Evolutionary conservation across 108 stramenopile genomes (phyloP), one percentile per base, ranked within the genome.

Genomic region (Pseudonitzschia multiseries): DNA sequence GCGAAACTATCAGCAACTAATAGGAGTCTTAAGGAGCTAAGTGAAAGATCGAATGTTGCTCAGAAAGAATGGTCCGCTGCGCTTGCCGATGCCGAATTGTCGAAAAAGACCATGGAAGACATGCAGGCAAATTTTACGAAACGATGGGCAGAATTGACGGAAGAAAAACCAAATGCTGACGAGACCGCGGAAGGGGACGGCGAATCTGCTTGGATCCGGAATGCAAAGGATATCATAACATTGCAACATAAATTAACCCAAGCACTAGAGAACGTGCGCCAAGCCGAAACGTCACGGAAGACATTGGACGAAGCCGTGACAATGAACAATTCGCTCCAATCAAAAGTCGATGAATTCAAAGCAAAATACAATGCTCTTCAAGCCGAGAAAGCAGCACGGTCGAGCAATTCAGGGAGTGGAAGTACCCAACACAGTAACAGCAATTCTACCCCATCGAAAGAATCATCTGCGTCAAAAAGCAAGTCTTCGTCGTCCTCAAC

Each of bases 161-260:
- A 77, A 33, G 77, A 72, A 59, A 65, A 57, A 42, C 54, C 74
- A 43, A 62, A 72, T 1, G 60, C 15, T 52, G 61, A 65, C 12
- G 53, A 53, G 2, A 52, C 53, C 40, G 44, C 17, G 17, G 78
- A 68, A 32, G 65, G 14, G 24, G 70, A 36, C 21, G 65, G 24
- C 51, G 69, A 40, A 41, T 53, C 24, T 22, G 31, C 46, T 33
- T 76, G 77, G 26, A 43, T 42, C 57, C 46, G 53, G 9, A 83
- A 71, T 41, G 84, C 86, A 26, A 79, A 89, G 84, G 81, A 78
- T 65, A 85, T 87, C 72, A 80, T 80, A 41, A 88, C 82, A 44
- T 76, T 96, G 43, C 86, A 91, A 71, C 91, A 86, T 71, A 96
- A 93, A 62, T 63, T 96, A 69, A 85, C 77, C 13, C 95, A 96